Evolutionary conservation across 2,329 filamentous ascomycete species (phyloP).

Genomic region (Macrophomina pseudophaseolina): DNA sequence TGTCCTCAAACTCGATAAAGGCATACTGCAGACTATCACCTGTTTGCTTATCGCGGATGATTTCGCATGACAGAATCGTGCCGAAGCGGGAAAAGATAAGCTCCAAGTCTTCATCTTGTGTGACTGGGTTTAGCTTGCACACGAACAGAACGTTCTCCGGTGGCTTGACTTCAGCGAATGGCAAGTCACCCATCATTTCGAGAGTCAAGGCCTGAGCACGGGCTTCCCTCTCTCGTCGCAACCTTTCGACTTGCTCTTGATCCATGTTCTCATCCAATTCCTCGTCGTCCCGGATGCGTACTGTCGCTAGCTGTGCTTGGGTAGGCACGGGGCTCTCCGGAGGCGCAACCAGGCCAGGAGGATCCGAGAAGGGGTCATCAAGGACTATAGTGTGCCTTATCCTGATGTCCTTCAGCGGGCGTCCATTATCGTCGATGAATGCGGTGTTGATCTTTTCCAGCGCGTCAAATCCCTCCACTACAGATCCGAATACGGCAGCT

Average conservation of each 20-base stretch:
- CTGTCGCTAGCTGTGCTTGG: constrained; percentile 84
- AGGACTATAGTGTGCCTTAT: constrained; percentile 91
- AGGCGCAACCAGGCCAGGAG: constrained; percentile 74
- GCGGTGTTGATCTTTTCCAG: constrained; percentile 91
- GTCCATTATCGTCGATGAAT: constrained; percentile 83
- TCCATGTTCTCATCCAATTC: constrained; percentile 78
- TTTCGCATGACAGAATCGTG: constrained; percentile 91
- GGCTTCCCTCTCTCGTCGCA: constrained; percentile 85
- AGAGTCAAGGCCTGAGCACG: constrained; percentile 91
- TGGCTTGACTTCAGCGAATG: constrained; percentile 95
- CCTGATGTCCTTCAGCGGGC: constrained; percentile 91
- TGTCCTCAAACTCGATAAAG: constrained; percentile 95
- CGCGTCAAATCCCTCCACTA: constrained; percentile 93
- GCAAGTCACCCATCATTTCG: constrained; percentile 96
- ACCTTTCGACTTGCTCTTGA: constrained; percentile 78
- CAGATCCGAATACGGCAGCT: constrained; percentile 92
- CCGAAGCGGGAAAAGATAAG: constrained; percentile 97
- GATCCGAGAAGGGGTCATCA: constrained; percentile 91
- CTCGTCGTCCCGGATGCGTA: constrained; percentile 90
- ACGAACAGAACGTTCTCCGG: constrained; percentile 98
- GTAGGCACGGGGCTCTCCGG: constrained; percentile 80
- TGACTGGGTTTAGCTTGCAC: constrained; percentile 97
- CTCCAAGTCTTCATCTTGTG: constrained; percentile 90
- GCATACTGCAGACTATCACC: constrained; percentile 96
- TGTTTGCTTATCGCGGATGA: constrained; percentile 91